Conservation (phyloP, 129 eudicot genomes). For the Glebionis coronaria region DNA sequence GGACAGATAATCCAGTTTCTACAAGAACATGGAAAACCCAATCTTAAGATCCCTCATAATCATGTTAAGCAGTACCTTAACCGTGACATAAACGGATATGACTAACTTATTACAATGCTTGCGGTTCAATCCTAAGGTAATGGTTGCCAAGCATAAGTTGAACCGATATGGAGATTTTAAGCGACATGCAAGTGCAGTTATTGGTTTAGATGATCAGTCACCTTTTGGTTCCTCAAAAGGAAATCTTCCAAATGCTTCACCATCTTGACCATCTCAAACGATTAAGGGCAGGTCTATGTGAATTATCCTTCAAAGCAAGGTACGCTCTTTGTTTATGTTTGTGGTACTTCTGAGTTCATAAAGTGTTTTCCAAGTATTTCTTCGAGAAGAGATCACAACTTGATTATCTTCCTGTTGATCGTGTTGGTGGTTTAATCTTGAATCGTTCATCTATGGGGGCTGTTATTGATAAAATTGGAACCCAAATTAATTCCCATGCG, state of each 20-base stretch:
- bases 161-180: conserved; percentile 55
- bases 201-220: conserved; percentile 64
- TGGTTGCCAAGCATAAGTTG: conserved; percentile 57
- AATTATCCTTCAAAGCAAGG: conserved; percentile 71
- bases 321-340: conserved; percentile 15
- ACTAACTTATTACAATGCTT: conserved; percentile 67
- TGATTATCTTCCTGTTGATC: conserved; percentile 63
- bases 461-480: conserved; percentile 41
- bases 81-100: conserved; percentile 55
- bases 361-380: conserved; percentile 78
- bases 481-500: conserved; percentile 46
- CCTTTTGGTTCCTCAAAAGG: conserved; percentile 49
- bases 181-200: conserved; percentile 52
- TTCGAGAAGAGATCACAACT: conserved; percentile 71
- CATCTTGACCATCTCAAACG: conserved; percentile 68
- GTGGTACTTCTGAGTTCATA: no score
- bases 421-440: conserved; percentile 43
- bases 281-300: conserved; percentile 57
- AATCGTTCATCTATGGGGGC: conserved; percentile 49
- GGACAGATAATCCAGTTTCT: conserved; percentile 72
- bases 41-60: conserved; percentile 65
- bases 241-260: conserved; percentile 42
- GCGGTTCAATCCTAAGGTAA: conserved; percentile 69
- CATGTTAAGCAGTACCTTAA: conserved; percentile 67
- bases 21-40: conserved; percentile 73